Evolutionary conservation across 768 basidiomycete genomes (phyloP).

Genomic region (Clitopilus passeckerianus): DNA sequence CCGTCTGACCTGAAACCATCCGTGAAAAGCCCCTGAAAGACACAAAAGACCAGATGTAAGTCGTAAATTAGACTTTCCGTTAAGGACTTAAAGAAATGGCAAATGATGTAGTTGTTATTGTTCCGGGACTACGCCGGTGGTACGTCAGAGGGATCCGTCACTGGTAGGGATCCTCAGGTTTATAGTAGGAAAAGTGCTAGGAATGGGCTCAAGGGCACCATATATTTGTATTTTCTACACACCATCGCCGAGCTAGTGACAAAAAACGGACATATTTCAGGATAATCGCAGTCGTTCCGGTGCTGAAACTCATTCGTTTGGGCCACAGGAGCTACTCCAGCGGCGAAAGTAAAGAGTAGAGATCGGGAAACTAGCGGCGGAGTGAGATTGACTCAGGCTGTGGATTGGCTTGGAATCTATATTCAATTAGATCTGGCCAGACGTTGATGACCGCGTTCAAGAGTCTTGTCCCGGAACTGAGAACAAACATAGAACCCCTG

Average conservation of each 20-base stretch:
- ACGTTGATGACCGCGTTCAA: too few relatives aligned
- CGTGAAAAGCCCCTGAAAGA: background rate
- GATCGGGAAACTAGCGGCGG: background rate
- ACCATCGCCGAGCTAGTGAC: background rate
- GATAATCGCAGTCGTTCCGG: too few relatives aligned
- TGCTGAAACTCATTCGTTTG: background rate
- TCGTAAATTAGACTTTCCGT: background rate
- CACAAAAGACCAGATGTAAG: background rate
- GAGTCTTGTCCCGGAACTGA: too few relatives aligned
- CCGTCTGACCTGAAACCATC: background rate
- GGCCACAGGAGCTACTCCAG: background rate
- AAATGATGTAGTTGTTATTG: background rate
- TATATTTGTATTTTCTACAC: background rate
- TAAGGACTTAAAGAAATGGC: background rate
- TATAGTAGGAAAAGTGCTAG: background rate
- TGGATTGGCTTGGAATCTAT: background rate
- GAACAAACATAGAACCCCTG: too few relatives aligned
- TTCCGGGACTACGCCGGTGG: background rate
- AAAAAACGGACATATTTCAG: too few relatives aligned
- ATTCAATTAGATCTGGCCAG: too few relatives aligned
- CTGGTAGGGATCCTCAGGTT: background rate
- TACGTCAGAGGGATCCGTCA: background rate
- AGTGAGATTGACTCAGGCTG: too few relatives aligned
- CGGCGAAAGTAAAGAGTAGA: background rate
- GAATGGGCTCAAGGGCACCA: background rate